Evolutionary conservation across 176 grass and related monocot species (phyloP).

Genomic region (Juncus inflexus): DNA sequence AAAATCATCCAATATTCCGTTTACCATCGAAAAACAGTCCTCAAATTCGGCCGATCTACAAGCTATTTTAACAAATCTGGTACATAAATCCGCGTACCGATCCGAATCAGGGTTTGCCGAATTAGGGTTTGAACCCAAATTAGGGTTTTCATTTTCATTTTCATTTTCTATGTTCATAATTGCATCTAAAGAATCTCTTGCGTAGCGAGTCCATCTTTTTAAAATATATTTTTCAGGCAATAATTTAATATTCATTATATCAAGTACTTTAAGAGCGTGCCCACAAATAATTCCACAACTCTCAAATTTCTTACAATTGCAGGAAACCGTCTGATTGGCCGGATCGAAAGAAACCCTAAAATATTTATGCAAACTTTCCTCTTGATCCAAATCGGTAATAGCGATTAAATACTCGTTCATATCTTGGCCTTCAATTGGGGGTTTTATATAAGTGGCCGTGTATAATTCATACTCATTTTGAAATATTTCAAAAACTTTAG

Average conservation of each 20-base stretch:
- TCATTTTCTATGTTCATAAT: no score
- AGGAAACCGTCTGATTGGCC: conserved; percentile 11
- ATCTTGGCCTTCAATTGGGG: conserved; percentile 10
- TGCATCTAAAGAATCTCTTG: background rate
- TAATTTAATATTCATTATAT: conserved; percentile 26
- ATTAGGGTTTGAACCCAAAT: background rate
- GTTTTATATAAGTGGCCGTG: conserved; percentile 26
- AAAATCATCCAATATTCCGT: conserved; percentile 16
- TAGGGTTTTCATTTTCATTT: conserved; percentile 6
- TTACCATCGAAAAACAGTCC: conserved; percentile 18
- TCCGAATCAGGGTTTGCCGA: conserved; percentile 10
- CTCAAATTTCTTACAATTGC: conserved; percentile 30
- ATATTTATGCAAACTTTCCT: conserved; percentile 29
- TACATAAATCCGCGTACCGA: conserved; percentile 9
- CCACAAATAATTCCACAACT: conserved; percentile 32
- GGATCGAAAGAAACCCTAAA: conserved; percentile 25
- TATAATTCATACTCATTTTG: conserved; percentile 32
- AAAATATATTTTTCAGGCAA: conserved; percentile 27
- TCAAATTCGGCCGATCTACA: conserved; percentile 27
- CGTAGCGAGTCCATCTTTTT: conserved; percentile 26
- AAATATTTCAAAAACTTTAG: conserved; percentile 27
- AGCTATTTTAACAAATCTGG: conserved; percentile 25
- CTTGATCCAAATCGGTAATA: conserved; percentile 29
- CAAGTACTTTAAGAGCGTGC: conserved; percentile 28
- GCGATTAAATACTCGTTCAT: conserved; percentile 22